Evolutionary conservation across 176 grass and related monocot species (phyloP).

Genomic region (Juncus effusus): DNA sequence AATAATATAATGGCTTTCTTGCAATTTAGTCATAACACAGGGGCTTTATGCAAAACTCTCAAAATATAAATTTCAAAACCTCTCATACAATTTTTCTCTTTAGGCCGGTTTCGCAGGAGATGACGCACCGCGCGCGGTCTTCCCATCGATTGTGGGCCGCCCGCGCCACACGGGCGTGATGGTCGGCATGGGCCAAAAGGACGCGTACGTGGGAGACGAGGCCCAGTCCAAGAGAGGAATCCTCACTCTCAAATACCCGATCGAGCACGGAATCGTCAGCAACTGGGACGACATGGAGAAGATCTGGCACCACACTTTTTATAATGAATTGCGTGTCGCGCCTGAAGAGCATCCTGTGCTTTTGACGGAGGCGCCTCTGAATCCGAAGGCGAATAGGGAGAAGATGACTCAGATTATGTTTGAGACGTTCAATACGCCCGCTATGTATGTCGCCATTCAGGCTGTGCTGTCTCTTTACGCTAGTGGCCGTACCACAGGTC

Average conservation of each 20-base stretch:
- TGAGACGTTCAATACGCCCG: too few relatives aligned
- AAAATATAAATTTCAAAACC: neutral
- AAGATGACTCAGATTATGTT: slow-evolving; percentile 20
- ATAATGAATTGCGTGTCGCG: slow-evolving; percentile 59
- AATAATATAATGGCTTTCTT: too few relatives aligned
- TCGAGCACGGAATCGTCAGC: slow-evolving; percentile 65
- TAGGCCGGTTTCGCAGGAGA: slow-evolving; percentile 58
- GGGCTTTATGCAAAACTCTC: too few relatives aligned
- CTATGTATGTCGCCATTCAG: too few relatives aligned
- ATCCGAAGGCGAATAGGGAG: slow-evolving; percentile 61
- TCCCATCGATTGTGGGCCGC: slow-evolving; percentile 54
- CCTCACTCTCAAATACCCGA: slow-evolving; percentile 61
- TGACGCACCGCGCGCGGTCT: slow-evolving; percentile 51
- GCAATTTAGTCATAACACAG: too few relatives aligned
- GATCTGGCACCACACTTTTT: slow-evolving; percentile 73
- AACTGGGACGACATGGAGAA: slow-evolving; percentile 81
- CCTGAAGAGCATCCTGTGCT: slow-evolving; percentile 57
- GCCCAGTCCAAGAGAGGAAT: slow-evolving; percentile 60
- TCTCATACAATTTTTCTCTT: neutral
- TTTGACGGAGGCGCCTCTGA: slow-evolving; percentile 50
- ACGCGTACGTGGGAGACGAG: slow-evolving; percentile 29
- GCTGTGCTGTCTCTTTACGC: slow-evolving; percentile 41
- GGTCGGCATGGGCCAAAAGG: slow-evolving; percentile 59
- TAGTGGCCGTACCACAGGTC: slow-evolving; percentile 48
- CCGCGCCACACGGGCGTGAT: slow-evolving; percentile 62